Conservation (phyloP, 768 basidiomycete species). For the Suillus americanus region DNA sequence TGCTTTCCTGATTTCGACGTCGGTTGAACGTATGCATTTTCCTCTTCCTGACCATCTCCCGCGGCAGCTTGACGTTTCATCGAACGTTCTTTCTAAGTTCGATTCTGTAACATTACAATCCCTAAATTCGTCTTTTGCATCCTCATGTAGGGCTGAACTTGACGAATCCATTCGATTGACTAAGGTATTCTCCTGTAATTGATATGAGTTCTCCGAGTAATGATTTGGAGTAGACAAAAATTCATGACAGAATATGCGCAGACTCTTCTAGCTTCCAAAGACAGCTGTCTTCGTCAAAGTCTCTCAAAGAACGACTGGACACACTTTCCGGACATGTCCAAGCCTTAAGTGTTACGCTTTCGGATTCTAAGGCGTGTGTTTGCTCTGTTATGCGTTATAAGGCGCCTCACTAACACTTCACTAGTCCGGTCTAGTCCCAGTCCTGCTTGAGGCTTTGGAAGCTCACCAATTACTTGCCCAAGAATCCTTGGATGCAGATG, state of each 20-base stretch:
- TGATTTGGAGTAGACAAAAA: conserved; percentile 47
- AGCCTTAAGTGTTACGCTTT: conserved; percentile 47
- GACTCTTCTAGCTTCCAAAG: conserved; percentile 63
- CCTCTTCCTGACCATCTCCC: conserved; percentile 71
- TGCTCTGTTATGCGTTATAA: conserved; percentile 3
- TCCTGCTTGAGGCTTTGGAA: conserved; percentile 52
- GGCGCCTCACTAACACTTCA: conserved; percentile 13
- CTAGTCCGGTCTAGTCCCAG: conserved; percentile 70
- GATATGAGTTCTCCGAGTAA: conserved; percentile 9
- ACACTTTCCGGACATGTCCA: conserved; percentile 55
- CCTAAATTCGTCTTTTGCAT: conserved; percentile 58
- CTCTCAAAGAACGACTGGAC: conserved; percentile 59
- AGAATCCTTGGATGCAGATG: conserved; percentile 54
- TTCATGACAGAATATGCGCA: conserved; percentile 70
- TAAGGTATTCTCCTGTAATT: conserved; percentile 48
- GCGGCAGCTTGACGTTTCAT: conserved; percentile 70
- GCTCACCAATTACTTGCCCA: conserved; percentile 65
- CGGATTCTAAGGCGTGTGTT: conserved; percentile 55
- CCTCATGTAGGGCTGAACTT: conserved; percentile 72
- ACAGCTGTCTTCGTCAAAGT: conserved; percentile 61
- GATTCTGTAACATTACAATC: conserved; percentile 59
- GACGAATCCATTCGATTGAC: conserved; percentile 69
- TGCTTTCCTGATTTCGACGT: background rate
- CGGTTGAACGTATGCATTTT: conserved; percentile 58
- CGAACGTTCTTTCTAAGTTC: conserved; percentile 67